A percentile compares a stretch with the other conserved stretches of the same genome.
These are phyloP conservation scores for Oryza australiensis DNA, from an alignment of 176 grass and related monocot species.

Conservation along the genomic window DNA sequence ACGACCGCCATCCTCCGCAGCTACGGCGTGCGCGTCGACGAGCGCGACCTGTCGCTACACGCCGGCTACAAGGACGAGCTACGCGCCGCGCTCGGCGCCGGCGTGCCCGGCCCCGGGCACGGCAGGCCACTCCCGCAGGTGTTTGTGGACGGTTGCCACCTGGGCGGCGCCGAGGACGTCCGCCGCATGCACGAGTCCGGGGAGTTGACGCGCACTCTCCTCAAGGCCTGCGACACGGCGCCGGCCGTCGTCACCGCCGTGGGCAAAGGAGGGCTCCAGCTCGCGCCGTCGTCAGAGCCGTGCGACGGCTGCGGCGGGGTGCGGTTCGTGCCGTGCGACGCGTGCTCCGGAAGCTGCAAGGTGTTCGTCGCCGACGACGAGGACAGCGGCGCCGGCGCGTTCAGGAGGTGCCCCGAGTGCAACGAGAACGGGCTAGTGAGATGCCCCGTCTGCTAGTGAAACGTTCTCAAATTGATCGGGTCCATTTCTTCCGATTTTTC, in stretches of 20 bases:
- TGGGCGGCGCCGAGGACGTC: conserved; percentile 73
- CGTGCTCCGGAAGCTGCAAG: conserved; percentile 94
- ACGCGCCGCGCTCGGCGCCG: conserved; percentile 34
- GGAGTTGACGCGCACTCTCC: conserved; percentile 40
- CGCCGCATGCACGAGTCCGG: conserved; percentile 68
- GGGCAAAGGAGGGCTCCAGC: background rate
- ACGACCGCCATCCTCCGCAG: conserved; percentile 50
- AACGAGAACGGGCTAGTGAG: conserved; percentile 93
- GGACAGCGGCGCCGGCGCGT: conserved; percentile 41
- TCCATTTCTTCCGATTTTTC: background rate
- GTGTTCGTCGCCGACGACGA: conserved; percentile 59
- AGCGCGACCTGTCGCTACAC: conserved; percentile 89
- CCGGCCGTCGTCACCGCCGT: background rate
- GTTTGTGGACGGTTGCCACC: conserved; percentile 57
- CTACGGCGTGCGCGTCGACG: conserved; percentile 73
- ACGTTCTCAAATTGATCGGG: background rate
- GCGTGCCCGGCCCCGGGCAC: background rate
- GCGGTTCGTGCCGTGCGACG: conserved; percentile 70
- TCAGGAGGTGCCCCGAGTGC: conserved; percentile 77
- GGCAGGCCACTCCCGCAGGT: conserved; percentile 56
- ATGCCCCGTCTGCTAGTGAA: conserved; percentile 57
- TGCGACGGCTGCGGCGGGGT: conserved; percentile 63
- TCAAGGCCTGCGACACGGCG: conserved; percentile 39
- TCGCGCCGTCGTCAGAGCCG: background rate
- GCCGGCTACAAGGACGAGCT: conserved; percentile 84